Base-by-base conservation (phyloP, 108 stramenopile genomes). In the Fragilaria radians region DNA sequence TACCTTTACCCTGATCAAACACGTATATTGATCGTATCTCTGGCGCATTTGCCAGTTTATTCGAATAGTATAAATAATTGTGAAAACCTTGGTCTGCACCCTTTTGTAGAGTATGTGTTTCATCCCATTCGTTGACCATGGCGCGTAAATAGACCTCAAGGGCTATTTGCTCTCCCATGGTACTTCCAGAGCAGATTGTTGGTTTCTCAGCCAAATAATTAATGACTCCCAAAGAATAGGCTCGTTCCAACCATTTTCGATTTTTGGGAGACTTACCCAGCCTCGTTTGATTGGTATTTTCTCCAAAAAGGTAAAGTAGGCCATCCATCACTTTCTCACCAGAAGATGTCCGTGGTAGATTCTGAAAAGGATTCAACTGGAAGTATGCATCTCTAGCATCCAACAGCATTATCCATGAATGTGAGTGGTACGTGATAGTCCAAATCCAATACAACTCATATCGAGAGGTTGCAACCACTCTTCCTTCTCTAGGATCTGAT, bases 381-480 rank as follows among this genome's bases (percentile, higher is more conserved):
- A 92, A 92, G 58, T 70, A 89, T 28, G 77, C 60, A 74, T 92
- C 91, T 32, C 91, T 67, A 22, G 83, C 83, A 69, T 92, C 91
- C 17, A 92, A 58, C 5, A 92, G 46, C 82, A 92, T 79, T 28
- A 92, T 70, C 87, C 87, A 86, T 30, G 72, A 68, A 47, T 79
- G 49, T n/a, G 72, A 57, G 28, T 74, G 54, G 54, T 92, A 92
- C 24, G 79, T 72, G 36, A 71, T 67, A 25, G 78, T 58, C 87
- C 87, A 92, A 45, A 86, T 86, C 91, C 91, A 92, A 63, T 92
- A 92, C 77, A 80, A 79, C 71, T 92, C 91, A 58, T 87, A 92
- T 49, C 91, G 69, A 2, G 84, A 64, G 7, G 87, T 92, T 1
- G 87, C 87, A 19, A 92, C 85, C 23, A 84, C 85, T 5, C 91